Conservation (phyloP, 306 rosid species). For the Heteromeles arbutifolia region DNA sequence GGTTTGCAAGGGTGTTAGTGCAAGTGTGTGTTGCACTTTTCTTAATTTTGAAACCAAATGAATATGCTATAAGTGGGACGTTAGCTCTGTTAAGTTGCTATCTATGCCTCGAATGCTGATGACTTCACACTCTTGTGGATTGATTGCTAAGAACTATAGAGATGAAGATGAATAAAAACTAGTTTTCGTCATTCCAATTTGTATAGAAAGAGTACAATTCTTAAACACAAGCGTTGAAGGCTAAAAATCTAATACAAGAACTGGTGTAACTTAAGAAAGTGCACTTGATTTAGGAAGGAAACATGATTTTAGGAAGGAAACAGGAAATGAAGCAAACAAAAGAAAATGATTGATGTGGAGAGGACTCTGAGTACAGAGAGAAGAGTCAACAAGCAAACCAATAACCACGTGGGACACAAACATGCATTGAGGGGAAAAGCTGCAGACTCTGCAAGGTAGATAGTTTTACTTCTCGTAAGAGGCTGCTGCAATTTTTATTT, state of each 20-base stretch:
- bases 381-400: not conserved
- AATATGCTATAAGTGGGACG: not conserved
- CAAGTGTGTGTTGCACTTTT: not conserved
- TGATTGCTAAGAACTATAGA: not conserved
- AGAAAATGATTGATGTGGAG: not conserved
- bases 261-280: too few relatives aligned
- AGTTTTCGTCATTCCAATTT: not conserved
- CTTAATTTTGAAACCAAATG: not conserved
- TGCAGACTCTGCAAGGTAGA: not conserved
- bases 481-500: not conserved
- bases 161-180: not conserved
- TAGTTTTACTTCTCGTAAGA: not conserved
- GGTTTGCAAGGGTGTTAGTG: not conserved
- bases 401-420: not conserved
- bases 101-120: not conserved
- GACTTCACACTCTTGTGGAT: not conserved
- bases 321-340: constrained; percentile 4
- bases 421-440: not conserved
- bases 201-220: too few relatives aligned
- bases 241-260: too few relatives aligned
- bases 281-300: too few relatives aligned
- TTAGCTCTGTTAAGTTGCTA: not conserved
- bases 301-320: too few relatives aligned
- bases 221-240: too few relatives aligned
- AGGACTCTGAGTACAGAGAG: not conserved